phyloP scores from a whole-genome alignment of 768 basidiomycete species.

The Boletus rubropictus region DNA sequence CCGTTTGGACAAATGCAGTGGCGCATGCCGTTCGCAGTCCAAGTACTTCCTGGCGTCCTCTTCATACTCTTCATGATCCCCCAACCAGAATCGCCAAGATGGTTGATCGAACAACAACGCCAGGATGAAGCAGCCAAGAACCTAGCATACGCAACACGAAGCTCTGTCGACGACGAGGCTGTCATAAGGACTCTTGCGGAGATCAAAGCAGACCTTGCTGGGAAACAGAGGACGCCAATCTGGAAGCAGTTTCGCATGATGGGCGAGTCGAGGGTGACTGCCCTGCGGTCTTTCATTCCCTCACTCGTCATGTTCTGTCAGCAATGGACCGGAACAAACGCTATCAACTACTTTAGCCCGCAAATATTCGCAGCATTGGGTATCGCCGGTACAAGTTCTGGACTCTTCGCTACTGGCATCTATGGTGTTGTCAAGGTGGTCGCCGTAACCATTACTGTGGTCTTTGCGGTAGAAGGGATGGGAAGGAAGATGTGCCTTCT shows the following conservation, averaged over 20 bases:
- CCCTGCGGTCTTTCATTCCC: slow-evolving; percentile 41
- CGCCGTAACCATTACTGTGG: slow-evolving; percentile 35
- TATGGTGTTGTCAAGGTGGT: slow-evolving; percentile 39
- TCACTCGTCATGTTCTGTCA: slow-evolving; percentile 43
- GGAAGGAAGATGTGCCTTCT: slow-evolving; percentile 48
- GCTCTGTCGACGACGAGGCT: slow-evolving; percentile 28
- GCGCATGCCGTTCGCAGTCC: slow-evolving; percentile 49
- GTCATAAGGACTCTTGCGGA: slow-evolving; percentile 39
- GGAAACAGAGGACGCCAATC: slow-evolving; percentile 34
- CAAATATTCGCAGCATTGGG: slow-evolving; percentile 46
- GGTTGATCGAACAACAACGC: slow-evolving; percentile 44
- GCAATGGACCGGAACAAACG: slow-evolving; percentile 51
- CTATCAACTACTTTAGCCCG: slow-evolving; percentile 52
- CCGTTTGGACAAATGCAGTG: slow-evolving; percentile 41
- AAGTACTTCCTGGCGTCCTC: slow-evolving; percentile 47
- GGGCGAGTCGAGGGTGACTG: slow-evolving; percentile 40
- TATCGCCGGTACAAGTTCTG: slow-evolving; percentile 37
- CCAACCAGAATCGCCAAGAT: slow-evolving; percentile 54
- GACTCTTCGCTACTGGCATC: slow-evolving; percentile 47
- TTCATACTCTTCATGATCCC: slow-evolving; percentile 43
- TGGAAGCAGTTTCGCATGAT: slow-evolving; percentile 37
- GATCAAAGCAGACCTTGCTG: slow-evolving; percentile 44
- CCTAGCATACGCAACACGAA: slow-evolving; percentile 35
- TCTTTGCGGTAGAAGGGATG: slow-evolving; percentile 43
- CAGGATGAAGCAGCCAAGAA: slow-evolving; percentile 37